A percentile compares a stretch with the other conserved stretches of the same genome.
phyloP scores from a whole-genome alignment of 2,329 filamentous ascomycete genomes.

The Cercospora janseana region DNA sequence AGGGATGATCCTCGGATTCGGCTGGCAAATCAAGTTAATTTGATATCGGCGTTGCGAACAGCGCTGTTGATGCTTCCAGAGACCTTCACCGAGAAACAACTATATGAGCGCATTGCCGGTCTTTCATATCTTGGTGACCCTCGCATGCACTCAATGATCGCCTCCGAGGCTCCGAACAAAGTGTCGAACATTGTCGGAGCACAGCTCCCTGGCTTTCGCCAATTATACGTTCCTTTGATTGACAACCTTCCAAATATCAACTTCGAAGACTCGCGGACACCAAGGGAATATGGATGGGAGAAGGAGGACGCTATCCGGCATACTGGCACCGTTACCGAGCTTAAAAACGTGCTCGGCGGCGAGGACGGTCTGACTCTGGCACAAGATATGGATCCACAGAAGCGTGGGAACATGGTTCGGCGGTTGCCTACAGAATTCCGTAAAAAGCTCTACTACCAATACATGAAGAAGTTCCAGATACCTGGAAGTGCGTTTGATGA shows the following conservation, averaged over 20 bases:
- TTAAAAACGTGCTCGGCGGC: constrained; percentile 52
- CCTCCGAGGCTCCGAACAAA: constrained; percentile 78
- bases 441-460: constrained; percentile 87
- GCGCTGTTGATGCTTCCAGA: constrained; percentile 82
- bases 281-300: constrained; percentile 42
- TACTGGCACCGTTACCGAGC: constrained; percentile 47
- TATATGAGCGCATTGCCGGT: constrained; percentile 88
- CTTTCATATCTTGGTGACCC: constrained; percentile 94
- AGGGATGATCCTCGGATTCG: constrained; percentile 90
- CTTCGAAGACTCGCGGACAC: constrained; percentile 66
- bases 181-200: constrained; percentile 90
- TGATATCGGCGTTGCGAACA: constrained; percentile 86
- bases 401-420: constrained; percentile 93
- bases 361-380: constrained; percentile 67
- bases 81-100: constrained; percentile 77
- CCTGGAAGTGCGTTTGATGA: constrained; percentile 77
- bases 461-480: constrained; percentile 85
- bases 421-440: constrained; percentile 84
- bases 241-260: constrained; percentile 84
- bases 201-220: constrained; percentile 87
- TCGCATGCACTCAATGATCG: constrained; percentile 76
- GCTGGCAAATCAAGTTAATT: constrained; percentile 91
- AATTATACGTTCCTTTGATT: constrained; percentile 85
- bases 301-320: constrained; percentile 40
- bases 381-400: constrained; percentile 90